These are phyloP conservation scores for Quercus alba DNA, from an alignment of 306 rosid species.

Conservation along the genomic window DNA sequence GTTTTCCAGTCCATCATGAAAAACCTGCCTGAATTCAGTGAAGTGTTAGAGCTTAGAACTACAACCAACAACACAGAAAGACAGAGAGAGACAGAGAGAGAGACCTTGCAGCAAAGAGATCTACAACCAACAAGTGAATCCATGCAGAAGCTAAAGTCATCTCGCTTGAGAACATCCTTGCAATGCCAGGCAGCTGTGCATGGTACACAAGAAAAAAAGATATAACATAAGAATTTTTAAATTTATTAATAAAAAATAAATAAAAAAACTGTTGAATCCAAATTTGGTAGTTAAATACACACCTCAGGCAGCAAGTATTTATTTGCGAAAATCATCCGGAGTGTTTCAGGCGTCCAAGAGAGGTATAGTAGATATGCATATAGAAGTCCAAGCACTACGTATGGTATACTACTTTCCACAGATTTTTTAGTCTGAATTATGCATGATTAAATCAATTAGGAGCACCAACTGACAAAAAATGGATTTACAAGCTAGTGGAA, in stretches of 20 bases:
- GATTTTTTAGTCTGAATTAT: slow-evolving; percentile 70
- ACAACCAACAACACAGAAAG: neutral
- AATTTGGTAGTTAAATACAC: slow-evolving; percentile 24
- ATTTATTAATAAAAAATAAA: no score
- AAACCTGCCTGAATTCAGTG: slow-evolving; percentile 64
- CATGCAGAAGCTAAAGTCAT: slow-evolving; percentile 95
- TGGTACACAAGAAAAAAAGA: slow-evolving; percentile 2
- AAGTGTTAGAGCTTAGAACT: slow-evolving; percentile 19
- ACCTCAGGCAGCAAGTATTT: slow-evolving; percentile 95
- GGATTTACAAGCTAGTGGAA: neutral
- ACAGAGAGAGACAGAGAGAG: slow-evolving; percentile 8
- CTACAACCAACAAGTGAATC: slow-evolving; percentile 88
- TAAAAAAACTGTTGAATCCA: neutral
- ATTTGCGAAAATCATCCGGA: slow-evolving; percentile 65
- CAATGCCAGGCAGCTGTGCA: slow-evolving; percentile 75
- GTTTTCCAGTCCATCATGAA: slow-evolving; percentile 67
- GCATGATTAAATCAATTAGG: slow-evolving; percentile 25
- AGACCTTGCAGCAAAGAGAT: slow-evolving; percentile 96
- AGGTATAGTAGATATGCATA: slow-evolving; percentile 81
- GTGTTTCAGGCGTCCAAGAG: slow-evolving; percentile 92
- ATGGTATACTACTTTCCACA: slow-evolving; percentile 71
- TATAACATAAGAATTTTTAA: neutral
- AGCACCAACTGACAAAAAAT: neutral
- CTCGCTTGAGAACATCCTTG: slow-evolving; percentile 85
- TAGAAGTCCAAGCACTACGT: slow-evolving; percentile 66